A percentile compares a stretch with the other conserved stretches of the same genome.
These are phyloP conservation scores for Mycena vitilis DNA, from an alignment of 768 basidiomycete genomes.

Conservation along the genomic window DNA sequence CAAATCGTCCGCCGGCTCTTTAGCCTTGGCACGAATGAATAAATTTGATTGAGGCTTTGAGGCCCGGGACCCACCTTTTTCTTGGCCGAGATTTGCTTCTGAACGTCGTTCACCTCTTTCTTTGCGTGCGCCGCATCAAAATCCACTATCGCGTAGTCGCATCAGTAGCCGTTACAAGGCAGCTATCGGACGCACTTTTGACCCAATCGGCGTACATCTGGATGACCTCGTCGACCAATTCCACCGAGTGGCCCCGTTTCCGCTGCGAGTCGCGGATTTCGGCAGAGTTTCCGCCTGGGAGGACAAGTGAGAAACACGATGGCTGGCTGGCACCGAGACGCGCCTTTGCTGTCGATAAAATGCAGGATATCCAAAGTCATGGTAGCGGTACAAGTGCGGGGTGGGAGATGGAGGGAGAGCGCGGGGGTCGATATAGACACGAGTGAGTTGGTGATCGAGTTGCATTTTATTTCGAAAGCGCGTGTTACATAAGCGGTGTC, in stretches of 20 bases:
- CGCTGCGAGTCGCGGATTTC: conserved; percentile 92
- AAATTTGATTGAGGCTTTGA: background rate
- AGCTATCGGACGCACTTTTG: conserved; percentile 72
- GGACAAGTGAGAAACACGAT: too few species aligned
- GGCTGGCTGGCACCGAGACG: too few species aligned
- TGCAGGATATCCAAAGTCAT: conserved; percentile 88
- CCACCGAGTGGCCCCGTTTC: conserved; percentile 89
- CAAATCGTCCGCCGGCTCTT: conserved; percentile 90
- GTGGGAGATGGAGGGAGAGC: background rate
- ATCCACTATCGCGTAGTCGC: conserved; percentile 71
- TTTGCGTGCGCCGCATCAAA: conserved; percentile 82
- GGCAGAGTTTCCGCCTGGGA: conserved; percentile 76
- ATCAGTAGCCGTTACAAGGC: conserved; percentile 18
- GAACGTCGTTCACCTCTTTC: conserved; percentile 89
- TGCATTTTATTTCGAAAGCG: conserved; percentile 13
- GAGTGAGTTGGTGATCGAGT: background rate
- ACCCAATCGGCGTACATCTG: conserved; percentile 95
- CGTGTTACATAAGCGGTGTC: conserved; percentile 12
- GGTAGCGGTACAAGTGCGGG: background rate
- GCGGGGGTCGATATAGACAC: too few species aligned
- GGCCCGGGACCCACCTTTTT: conserved; percentile 75
- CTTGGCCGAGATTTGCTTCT: conserved; percentile 95
- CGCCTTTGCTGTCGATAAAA: conserved; percentile 87
- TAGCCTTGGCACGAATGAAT: conserved; percentile 67
- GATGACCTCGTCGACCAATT: conserved; percentile 94